Evolutionary conservation across 805 yeast species (phyloP).

Genomic region (Ogataea degrootiae): DNA sequence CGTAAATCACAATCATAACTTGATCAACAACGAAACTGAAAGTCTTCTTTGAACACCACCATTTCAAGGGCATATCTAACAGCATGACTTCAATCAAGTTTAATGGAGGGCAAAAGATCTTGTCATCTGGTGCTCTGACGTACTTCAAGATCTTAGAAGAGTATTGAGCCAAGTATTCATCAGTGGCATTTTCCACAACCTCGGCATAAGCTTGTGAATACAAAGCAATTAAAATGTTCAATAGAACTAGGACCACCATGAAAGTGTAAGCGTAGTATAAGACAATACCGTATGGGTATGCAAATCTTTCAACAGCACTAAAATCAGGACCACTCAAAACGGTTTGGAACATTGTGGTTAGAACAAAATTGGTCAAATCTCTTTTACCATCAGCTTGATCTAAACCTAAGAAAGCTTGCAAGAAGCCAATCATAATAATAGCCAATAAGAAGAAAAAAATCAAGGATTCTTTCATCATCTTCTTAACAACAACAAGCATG

Average conservation of each 20-base stretch:
- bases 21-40: conserved; percentile 41
- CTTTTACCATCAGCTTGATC: conserved; percentile 84
- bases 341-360: conserved; percentile 63
- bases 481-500: conserved; percentile 78
- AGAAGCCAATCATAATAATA: conserved; percentile 71
- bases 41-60: conserved; percentile 29
- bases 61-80: conserved; percentile 39
- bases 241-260: conserved; percentile 65
- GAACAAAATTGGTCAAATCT: conserved; percentile 63
- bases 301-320: conserved; percentile 62
- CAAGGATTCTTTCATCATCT: conserved; percentile 84
- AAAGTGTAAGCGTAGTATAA: conserved; percentile 76
- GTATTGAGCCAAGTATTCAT: conserved; percentile 79
- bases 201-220: conserved; percentile 80
- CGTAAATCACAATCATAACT: conserved; percentile 61
- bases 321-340: conserved; percentile 74
- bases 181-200: conserved; percentile 76
- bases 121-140: conserved; percentile 83
- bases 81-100: conserved; percentile 64
- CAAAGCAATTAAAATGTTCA: conserved; percentile 80
- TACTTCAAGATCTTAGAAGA: conserved; percentile 81
- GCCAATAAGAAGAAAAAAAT: conserved; percentile 71
- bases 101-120: conserved; percentile 81
- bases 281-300: conserved; percentile 81
- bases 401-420: conserved; percentile 82